Conservation (phyloP, 2,329 filamentous ascomycete species). For the Geoglossum cookeanum region DNA sequence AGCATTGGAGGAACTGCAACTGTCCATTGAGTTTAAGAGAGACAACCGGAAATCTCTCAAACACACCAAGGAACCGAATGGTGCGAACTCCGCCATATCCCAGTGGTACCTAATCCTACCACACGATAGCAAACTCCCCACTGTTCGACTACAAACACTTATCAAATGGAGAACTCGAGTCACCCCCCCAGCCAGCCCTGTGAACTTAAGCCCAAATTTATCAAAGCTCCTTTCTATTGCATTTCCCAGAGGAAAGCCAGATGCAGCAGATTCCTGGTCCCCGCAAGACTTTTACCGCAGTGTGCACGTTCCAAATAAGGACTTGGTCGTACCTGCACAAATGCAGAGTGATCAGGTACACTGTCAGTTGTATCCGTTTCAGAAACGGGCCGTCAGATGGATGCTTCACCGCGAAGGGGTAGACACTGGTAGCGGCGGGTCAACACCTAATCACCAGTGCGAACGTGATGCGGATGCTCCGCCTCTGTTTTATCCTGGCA, state of each 20-base stretch:
- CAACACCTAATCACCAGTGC: neutral
- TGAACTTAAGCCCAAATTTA: neutral
- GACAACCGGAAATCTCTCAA: neutral
- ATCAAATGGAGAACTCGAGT: neutral
- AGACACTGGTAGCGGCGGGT: constrained; percentile 17
- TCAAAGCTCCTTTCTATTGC: neutral
- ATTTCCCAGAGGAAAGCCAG: neutral
- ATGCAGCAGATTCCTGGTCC: constrained; percentile 18
- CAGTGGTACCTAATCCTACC: neutral
- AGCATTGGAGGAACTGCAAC: neutral
- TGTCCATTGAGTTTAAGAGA: neutral
- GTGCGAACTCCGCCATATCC: neutral
- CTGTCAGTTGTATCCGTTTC: constrained; percentile 28
- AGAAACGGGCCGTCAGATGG: constrained; percentile 27
- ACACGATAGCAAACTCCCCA: neutral
- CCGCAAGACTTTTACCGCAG: constrained; percentile 49
- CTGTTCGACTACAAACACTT: neutral
- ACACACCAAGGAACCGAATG: neutral
- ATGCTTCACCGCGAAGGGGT: constrained; percentile 25
- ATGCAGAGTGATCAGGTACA: constrained; percentile 31
- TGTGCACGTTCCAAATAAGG: constrained; percentile 38
- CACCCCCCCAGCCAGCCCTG: neutral
- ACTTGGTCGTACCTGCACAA: constrained; percentile 53
- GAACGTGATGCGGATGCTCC: constrained; percentile 17
- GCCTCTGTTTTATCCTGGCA: constrained; percentile 20